Conservation (phyloP, 2,329 filamentous ascomycete genomes). For the Ambrosiella xylebori region DNA sequence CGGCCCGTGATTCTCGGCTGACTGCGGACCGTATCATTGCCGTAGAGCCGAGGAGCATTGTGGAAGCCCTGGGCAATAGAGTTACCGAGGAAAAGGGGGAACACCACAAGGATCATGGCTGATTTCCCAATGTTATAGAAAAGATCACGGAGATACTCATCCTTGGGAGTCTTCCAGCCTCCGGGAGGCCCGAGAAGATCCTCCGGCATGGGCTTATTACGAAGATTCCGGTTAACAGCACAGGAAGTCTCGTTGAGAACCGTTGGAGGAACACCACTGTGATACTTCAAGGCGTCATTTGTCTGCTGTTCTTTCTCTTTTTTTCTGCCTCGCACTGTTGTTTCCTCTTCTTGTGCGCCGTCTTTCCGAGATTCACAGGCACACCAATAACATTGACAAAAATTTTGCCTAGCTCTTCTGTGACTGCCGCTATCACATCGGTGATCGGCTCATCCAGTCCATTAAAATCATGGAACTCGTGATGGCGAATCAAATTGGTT, state of each 20-base stretch:
- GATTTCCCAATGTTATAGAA: conserved; percentile 33
- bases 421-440: conserved; percentile 27
- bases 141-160: conserved; percentile 33
- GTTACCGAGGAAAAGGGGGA: conserved; percentile 43
- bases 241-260: conserved; percentile 1
- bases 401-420: conserved; percentile 7
- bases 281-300: not conserved
- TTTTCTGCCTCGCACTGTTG: not conserved
- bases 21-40: conserved; percentile 49
- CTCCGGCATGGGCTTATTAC: conserved; percentile 11
- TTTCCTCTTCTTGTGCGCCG: conserved; percentile 31
- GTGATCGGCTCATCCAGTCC: conserved; percentile 58
- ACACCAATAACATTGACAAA: conserved; percentile 25
- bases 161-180: conserved; percentile 16
- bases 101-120: conserved; percentile 32
- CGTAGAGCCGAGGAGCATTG: conserved; percentile 53
- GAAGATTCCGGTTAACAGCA: conserved; percentile 13
- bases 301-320: not conserved
- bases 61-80: conserved; percentile 53
- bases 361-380: conserved; percentile 43
- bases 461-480: conserved; percentile 62
- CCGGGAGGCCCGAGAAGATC: conserved; percentile 2
- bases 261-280: not conserved
- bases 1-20: conserved; percentile 48
- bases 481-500: conserved; percentile 50